These are phyloP conservation scores for Beauveria scarabaeidicola DNA, from an alignment of 2,329 filamentous ascomycete species.

Conservation along the genomic window DNA sequence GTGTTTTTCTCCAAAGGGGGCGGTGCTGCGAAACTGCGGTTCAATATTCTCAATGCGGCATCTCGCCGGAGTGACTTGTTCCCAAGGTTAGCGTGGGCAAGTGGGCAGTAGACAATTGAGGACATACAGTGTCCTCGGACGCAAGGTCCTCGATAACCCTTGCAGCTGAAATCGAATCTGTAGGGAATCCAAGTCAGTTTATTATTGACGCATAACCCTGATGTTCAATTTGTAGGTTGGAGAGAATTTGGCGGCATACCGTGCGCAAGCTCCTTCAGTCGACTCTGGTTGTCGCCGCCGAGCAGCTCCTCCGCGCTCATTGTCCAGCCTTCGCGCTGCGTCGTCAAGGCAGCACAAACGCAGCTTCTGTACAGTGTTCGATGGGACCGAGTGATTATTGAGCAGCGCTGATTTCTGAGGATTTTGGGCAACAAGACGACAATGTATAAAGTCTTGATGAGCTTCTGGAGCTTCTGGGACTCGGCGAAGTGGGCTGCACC, in stretches of 20 bases:
- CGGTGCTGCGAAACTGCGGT: neutral
- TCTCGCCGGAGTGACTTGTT: neutral
- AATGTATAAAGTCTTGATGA: neutral
- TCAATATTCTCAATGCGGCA: neutral
- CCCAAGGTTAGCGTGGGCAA: neutral
- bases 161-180: neutral
- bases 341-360: no score
- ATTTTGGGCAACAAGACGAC: neutral
- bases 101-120: neutral
- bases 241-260: neutral
- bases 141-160: neutral
- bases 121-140: neutral
- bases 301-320: slow-evolving; percentile 3
- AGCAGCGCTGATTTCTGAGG: no score
- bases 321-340: neutral
- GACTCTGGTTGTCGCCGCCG: neutral
- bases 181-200: neutral
- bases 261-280: neutral
- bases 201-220: neutral
- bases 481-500: neutral
- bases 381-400: no score
- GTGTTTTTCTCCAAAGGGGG: neutral
- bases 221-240: neutral
- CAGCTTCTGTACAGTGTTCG: neutral
- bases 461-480: neutral